Percentiles rank a stretch among this genome's conserved stretches.
These are phyloP conservation scores for Aspergillus terreus DNA, from an alignment of 2,329 filamentous ascomycete genomes.

Conservation along the genomic window DNA sequence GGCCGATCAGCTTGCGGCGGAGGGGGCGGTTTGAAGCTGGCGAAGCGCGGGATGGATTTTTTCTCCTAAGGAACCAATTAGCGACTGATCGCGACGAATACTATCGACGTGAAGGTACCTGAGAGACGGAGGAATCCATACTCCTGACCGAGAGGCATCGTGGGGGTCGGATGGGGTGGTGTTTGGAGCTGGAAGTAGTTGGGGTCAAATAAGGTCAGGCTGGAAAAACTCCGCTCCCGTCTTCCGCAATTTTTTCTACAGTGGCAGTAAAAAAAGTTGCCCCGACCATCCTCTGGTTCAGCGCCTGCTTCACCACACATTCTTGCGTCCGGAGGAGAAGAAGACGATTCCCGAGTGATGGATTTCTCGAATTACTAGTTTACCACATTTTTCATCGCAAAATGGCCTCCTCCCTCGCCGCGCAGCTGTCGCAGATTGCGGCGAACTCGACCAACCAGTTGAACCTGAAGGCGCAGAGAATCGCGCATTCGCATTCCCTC, in stretches of 20 bases:
- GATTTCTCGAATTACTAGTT: constrained; percentile 12
- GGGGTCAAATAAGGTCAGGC: constrained; percentile 1
- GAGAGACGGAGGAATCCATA: constrained; percentile 34
- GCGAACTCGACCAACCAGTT: constrained; percentile 85
- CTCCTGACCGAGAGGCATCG: constrained; percentile 20
- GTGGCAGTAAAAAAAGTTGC: constrained; percentile 32
- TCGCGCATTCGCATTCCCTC: constrained; percentile 87
- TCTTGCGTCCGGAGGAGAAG: constrained; percentile 2
- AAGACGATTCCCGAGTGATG: constrained; percentile 17
- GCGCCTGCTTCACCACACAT: not conserved
- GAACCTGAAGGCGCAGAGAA: constrained; percentile 88
- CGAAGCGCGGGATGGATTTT: constrained; percentile 63
- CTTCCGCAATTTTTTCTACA: constrained; percentile 18
- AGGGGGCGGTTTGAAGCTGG: constrained; percentile 64
- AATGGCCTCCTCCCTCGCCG: constrained; percentile 84
- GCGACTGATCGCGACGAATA: not conserved
- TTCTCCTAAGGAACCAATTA: constrained; percentile 26
- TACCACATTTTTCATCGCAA: constrained; percentile 18
- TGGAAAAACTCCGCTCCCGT: constrained; percentile 26
- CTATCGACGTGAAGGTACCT: constrained; percentile 24
- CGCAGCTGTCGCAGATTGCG: constrained; percentile 90
- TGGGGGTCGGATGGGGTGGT: constrained; percentile 2
- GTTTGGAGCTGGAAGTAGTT: not conserved
- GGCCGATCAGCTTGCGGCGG: constrained; percentile 19
- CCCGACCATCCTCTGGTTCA: constrained; percentile 5